Base-by-base conservation (phyloP, 345 rosid species). In the Rhizophora mangle region DNA sequence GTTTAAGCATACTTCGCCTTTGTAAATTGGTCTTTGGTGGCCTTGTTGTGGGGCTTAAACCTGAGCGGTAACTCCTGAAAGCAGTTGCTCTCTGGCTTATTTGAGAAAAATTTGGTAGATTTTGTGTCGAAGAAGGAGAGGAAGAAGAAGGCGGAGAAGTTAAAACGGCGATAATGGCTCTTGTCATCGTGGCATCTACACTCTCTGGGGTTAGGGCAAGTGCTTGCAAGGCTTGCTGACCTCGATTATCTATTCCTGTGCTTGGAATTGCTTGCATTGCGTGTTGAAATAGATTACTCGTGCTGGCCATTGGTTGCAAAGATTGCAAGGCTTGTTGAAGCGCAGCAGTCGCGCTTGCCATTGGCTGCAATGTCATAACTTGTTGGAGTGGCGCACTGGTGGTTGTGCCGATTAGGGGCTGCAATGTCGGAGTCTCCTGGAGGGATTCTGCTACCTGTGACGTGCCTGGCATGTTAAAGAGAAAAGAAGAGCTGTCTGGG, bases 161-260 rank as follows among this genome's bases (percentile, higher is more conserved):
- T 65, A 92, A 47, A 65, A 88, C 93, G 2, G 96, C 86, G 9
- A 92, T 83, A 74, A 90, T 77, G 49, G 96, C 98, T 71, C 80
- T 70, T 4, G 88, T 80, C 72, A 93, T 87, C 11, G 75, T 66
- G 2, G 64, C 77, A 20, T 74, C 59, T 46, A 49, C 77, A 6
- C 56, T 54, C 37, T 67, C 68, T 43, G 21, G 34, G 19, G 20
- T 21, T 32, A 68, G 63, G 16, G 83, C 58, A 3, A 76, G 64
- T 5, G 73, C 72, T 30, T 79, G 80, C 78, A 75, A 57, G 43
- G 86, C 82, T 71, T 82, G 82, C 30, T 82, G 89, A 46, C 64
- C 80, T 39, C 76, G 77, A 18, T 65, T 59, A 15, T 54, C 69
- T 0, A 64, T 20, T 2, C 60, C 32, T 30, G 76, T 58, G 15